Conservation (phyloP, 257 asterid genomes). For the Solanum virginianum region DNA sequence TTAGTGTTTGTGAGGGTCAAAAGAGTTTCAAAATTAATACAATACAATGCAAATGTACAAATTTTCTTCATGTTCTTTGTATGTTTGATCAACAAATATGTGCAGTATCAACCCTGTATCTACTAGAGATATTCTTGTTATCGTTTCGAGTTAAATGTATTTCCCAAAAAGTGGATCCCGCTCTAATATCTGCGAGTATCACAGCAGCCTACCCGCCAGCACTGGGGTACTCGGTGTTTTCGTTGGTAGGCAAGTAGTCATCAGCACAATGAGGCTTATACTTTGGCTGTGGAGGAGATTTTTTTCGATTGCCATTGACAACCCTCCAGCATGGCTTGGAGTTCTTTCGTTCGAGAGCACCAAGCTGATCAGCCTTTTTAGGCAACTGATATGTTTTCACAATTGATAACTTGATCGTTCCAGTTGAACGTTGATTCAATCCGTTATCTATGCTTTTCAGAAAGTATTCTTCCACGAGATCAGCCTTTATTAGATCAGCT, state of each 20-base stretch:
- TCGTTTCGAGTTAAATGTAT: neutral
- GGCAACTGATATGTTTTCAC: slow-evolving; percentile 26
- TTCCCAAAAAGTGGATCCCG: neutral
- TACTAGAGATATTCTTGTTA: neutral
- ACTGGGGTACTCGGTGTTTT: neutral
- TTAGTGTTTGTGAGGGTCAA: neutral
- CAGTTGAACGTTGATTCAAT: slow-evolving; percentile 14
- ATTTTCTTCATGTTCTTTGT: neutral
- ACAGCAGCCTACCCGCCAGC: neutral
- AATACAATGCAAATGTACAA: neutral
- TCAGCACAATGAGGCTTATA: neutral
- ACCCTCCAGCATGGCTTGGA: neutral
- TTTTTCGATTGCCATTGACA: neutral
- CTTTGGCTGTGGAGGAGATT: neutral
- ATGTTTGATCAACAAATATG: neutral
- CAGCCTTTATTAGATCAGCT: slow-evolving; percentile 8
- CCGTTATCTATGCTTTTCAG: slow-evolving; percentile 11
- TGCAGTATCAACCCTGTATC: neutral
- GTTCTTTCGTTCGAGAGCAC: neutral
- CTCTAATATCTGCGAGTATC: neutral
- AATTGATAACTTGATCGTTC: slow-evolving; percentile 21
- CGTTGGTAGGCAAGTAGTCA: neutral
- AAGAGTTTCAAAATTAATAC: neutral
- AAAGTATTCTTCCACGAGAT: slow-evolving; percentile 20
- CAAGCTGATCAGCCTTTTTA: neutral